A percentile compares a stretch with the other conserved stretches of the same genome.
Evolutionary conservation across 345 rosid genomes (phyloP).

Genomic region (Triadica sebifera): DNA sequence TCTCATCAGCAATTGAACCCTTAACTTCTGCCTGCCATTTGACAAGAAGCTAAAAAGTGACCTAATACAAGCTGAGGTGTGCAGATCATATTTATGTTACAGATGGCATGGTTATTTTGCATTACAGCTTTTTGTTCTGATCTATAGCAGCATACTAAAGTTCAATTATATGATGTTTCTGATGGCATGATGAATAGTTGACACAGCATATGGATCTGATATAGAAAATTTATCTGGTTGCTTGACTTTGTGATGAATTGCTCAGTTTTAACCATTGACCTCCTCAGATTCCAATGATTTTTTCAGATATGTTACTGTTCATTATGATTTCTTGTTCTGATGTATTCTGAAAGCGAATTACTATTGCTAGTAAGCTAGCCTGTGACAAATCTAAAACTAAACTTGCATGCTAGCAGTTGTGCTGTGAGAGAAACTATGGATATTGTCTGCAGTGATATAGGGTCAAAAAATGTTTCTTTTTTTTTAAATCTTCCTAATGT

Average conservation of each 20-base stretch:
- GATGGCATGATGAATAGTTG: not conserved
- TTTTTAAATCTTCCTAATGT: not conserved
- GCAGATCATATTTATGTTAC: not conserved
- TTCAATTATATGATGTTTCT: not conserved
- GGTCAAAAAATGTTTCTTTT: not conserved
- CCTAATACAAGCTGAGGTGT: not conserved
- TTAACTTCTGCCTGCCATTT: not conserved
- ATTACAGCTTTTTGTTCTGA: not conserved
- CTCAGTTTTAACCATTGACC: not conserved
- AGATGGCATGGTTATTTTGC: not conserved
- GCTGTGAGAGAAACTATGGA: not conserved
- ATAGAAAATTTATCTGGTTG: not conserved
- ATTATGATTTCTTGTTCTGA: not conserved
- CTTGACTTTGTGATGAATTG: not conserved
- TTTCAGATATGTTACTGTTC: not conserved
- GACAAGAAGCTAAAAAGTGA: not conserved
- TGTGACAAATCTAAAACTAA: not conserved
- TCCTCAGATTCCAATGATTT: not conserved
- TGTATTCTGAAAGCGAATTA: constrained; percentile 12
- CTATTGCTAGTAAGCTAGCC: constrained; percentile 6
- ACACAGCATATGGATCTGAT: not conserved
- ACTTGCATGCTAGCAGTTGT: not conserved
- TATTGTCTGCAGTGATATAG: not conserved
- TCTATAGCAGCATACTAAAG: not conserved
- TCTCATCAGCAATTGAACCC: not conserved